These are phyloP conservation scores for Hibiscus tridactylites DNA, from an alignment of 345 rosid species.

Conservation along the genomic window DNA sequence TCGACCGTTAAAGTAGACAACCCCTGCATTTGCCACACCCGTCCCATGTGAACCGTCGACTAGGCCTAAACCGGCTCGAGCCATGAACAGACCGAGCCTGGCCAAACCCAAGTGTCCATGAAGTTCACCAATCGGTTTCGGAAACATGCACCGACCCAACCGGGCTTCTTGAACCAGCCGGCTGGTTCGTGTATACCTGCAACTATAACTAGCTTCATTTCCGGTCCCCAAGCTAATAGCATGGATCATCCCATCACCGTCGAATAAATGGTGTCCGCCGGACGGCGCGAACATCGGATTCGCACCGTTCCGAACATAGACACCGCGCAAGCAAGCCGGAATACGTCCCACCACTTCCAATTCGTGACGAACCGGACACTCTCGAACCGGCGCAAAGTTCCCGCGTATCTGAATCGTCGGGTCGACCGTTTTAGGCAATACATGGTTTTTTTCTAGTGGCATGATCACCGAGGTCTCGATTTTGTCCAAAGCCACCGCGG, in stretches of 20 bases:
- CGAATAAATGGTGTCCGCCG: slow-evolving; percentile 69
- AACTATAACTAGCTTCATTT: slow-evolving; percentile 45
- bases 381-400: slow-evolving; percentile 68
- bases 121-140: slow-evolving; percentile 71
- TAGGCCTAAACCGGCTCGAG: slow-evolving; percentile 45
- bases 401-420: slow-evolving; percentile 50
- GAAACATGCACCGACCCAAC: slow-evolving; percentile 52
- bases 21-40: slow-evolving; percentile 73
- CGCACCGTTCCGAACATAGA: slow-evolving; percentile 68
- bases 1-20: slow-evolving; percentile 53
- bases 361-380: slow-evolving; percentile 47
- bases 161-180: slow-evolving; percentile 51
- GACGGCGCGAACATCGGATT: slow-evolving; percentile 54
- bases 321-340: slow-evolving; percentile 44
- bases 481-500: slow-evolving; percentile 27
- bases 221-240: slow-evolving; percentile 40
- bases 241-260: slow-evolving; percentile 87
- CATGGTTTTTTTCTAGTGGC: slow-evolving; percentile 21
- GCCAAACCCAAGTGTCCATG: slow-evolving; percentile 67
- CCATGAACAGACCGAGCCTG: slow-evolving; percentile 44
- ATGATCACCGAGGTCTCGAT: slow-evolving; percentile 28
- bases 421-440: slow-evolving; percentile 29
- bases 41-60: slow-evolving; percentile 46
- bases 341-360: slow-evolving; percentile 46
- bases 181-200: slow-evolving; percentile 58